Conservation (phyloP, 2,329 filamentous ascomycete species). For the Aureobasidium sp. region DNA sequence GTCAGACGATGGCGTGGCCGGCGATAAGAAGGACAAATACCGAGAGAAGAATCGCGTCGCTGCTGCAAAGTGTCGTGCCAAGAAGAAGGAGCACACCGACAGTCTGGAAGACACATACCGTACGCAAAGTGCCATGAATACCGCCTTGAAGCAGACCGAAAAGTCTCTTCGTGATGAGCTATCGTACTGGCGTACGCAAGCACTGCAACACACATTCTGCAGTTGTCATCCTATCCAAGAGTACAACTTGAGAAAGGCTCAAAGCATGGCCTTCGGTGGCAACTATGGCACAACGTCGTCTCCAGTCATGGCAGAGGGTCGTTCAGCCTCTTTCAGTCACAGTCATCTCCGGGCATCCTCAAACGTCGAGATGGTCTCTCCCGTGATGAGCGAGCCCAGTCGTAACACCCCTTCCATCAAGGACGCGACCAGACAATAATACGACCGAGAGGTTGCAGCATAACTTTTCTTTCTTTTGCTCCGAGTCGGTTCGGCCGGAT, state of each 20-base stretch:
- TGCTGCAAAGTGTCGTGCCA: conserved; percentile 65
- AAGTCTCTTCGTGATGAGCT: conserved; percentile 26
- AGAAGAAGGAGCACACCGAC: conserved; percentile 52
- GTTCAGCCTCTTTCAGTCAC: background rate
- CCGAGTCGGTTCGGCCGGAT: background rate
- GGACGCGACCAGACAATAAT: background rate
- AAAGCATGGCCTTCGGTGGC: background rate
- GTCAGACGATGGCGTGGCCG: conserved; percentile 12
- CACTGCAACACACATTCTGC: conserved; percentile 26
- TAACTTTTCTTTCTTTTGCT: background rate
- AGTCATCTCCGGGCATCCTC: background rate
- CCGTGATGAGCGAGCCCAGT: background rate
- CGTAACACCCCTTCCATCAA: background rate
- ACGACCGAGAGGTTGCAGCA: background rate
- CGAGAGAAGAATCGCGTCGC: conserved; percentile 64
- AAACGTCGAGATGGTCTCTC: background rate
- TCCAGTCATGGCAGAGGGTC: background rate
- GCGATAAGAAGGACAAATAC: conserved; percentile 46
- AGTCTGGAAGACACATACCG: conserved; percentile 40
- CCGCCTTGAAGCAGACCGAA: conserved; percentile 22
- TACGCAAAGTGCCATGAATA: conserved; percentile 27
- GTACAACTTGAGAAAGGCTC: conserved; percentile 25
- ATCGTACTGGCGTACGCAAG: conserved; percentile 23
- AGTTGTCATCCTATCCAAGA: conserved; percentile 23
- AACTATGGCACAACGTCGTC: background rate